Evolutionary conservation across 495 filamentous ascomycete species (phyloP).

Genomic region (Neurospora sp.): DNA sequence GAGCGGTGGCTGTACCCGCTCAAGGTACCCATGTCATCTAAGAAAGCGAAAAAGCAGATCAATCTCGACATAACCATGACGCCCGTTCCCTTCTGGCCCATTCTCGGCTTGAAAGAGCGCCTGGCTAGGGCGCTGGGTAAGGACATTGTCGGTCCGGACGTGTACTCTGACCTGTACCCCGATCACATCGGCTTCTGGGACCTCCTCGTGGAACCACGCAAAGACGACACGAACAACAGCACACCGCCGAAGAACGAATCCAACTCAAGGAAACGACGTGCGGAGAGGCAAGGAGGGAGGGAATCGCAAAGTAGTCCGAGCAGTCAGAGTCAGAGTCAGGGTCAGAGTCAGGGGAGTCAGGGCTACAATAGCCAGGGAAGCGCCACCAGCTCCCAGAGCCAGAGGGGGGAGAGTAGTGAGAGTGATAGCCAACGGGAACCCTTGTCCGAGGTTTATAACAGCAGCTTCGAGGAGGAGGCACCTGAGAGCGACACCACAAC

Average conservation of each 20-base stretch:
- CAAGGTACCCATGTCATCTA: constrained; percentile 13
- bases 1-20: constrained; percentile 28
- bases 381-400: neutral
- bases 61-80: constrained; percentile 26
- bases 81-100: constrained; percentile 34
- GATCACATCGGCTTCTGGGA: constrained; percentile 28
- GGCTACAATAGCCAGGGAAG: neutral
- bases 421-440: constrained; percentile 5
- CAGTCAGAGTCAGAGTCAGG: neutral
- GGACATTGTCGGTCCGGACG: constrained; percentile 27
- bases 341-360: neutral
- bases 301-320: neutral
- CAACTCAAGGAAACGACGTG: constrained; percentile 2
- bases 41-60: neutral
- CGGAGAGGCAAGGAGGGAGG: constrained; percentile 3
- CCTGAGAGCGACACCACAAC: neutral
- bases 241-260: neutral
- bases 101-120: constrained; percentile 38
- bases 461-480: constrained; percentile 22
- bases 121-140: constrained; percentile 34
- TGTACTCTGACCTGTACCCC: constrained; percentile 12
- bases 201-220: constrained; percentile 10
- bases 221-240: neutral
- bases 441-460: constrained; percentile 19
- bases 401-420: neutral